phyloP scores from a whole-genome alignment of 805 yeast species.

The Kluyveromyces nonfermentans region DNA sequence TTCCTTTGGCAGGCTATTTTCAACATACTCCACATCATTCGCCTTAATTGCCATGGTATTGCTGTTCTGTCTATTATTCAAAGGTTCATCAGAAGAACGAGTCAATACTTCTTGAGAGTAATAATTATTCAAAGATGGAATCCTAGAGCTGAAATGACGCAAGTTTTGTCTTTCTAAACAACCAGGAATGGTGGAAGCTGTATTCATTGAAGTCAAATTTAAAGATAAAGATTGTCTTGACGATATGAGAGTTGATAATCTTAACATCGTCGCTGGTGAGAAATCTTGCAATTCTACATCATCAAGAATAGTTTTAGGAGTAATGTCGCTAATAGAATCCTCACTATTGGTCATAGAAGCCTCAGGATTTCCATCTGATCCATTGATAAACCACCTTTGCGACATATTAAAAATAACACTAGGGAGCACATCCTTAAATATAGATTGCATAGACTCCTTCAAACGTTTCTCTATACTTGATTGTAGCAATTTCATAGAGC shows the following conservation, averaged over 20 bases:
- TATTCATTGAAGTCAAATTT: slow-evolving; percentile 40
- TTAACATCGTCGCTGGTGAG: slow-evolving; percentile 56
- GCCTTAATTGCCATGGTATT: slow-evolving; percentile 1
- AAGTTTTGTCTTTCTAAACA: slow-evolving; percentile 29
- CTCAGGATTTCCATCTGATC: slow-evolving; percentile 5
- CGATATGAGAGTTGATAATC: slow-evolving; percentile 57
- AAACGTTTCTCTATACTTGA: slow-evolving; percentile 27
- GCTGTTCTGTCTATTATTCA: slow-evolving; percentile 4
- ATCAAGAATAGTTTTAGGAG: slow-evolving; percentile 17
- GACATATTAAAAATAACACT: slow-evolving; percentile 28
- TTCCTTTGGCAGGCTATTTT: slow-evolving; percentile 19
- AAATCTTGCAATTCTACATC: slow-evolving; percentile 33
- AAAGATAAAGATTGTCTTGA: slow-evolving; percentile 78
- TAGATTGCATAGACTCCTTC: slow-evolving; percentile 25
- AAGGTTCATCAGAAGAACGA: neutral
- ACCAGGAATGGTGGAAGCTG: slow-evolving; percentile 30
- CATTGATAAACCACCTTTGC: slow-evolving; percentile 25
- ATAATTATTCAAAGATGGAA: slow-evolving; percentile 24
- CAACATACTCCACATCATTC: slow-evolving; percentile 10
- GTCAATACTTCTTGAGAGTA: slow-evolving; percentile 6
- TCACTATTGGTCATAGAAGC: slow-evolving; percentile 4
- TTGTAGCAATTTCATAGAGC: slow-evolving; percentile 28
- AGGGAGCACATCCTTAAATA: slow-evolving; percentile 29
- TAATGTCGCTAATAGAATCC: slow-evolving; percentile 1
- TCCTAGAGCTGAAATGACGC: slow-evolving; percentile 24